Percentiles rank a stretch among this genome's conserved stretches.
phyloP scores from a whole-genome alignment of 768 basidiomycete genomes.

The Termitomyces sp. region DNA sequence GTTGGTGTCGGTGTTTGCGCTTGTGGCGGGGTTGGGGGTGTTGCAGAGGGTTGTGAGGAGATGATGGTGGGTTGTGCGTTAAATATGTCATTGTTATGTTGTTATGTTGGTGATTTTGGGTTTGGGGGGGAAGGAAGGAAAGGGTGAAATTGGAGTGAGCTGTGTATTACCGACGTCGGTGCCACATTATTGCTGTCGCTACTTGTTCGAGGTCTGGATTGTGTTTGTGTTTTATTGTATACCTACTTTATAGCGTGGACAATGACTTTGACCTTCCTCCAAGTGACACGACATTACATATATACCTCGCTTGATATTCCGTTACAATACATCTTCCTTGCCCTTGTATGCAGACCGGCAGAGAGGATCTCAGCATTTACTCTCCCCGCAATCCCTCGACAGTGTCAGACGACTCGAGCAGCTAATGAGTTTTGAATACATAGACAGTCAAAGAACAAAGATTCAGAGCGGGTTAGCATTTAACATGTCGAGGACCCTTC shows the following conservation, averaged over 20 bases:
- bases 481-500: background rate
- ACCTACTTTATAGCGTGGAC: background rate
- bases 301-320: slow-evolving; percentile 3
- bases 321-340: slow-evolving; percentile 4
- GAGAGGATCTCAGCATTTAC: background rate
- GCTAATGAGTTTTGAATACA: background rate
- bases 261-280: background rate
- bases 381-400: background rate
- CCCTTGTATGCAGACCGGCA: slow-evolving; percentile 1
- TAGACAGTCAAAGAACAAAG: background rate
- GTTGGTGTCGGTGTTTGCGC: slow-evolving; percentile 3
- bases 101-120: too few relatives aligned
- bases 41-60: background rate
- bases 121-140: background rate
- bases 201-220: slow-evolving; percentile 1
- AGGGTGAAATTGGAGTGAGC: background rate
- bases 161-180: background rate
- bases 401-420: background rate
- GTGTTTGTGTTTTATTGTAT: background rate
- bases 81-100: too few relatives aligned
- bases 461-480: background rate
- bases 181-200: background rate
- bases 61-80: background rate
- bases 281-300: background rate
- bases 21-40: background rate